A percentile compares a stretch with the other conserved stretches of the same genome.
phyloP scores from a whole-genome alignment of 1,284 basidiomycete genomes.

The Marasmius tenuissimus region DNA sequence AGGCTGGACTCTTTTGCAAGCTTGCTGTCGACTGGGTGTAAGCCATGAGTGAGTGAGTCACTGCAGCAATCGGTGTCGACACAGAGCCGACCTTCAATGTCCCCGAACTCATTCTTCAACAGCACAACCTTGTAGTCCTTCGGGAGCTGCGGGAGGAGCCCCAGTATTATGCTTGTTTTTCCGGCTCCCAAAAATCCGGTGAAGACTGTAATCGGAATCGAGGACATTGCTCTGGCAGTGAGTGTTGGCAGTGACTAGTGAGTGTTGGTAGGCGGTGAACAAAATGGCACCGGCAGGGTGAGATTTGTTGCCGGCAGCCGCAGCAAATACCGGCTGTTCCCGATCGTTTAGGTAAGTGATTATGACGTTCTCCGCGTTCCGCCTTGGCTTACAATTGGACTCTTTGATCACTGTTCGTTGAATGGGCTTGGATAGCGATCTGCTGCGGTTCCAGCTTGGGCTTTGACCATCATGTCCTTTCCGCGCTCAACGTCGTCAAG shows the following conservation, averaged over 20 bases:
- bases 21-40: conserved; percentile 74
- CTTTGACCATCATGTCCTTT: conserved; percentile 9
- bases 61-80: neutral
- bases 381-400: neutral
- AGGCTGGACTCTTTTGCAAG: conserved; percentile 82
- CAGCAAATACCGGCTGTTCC: too few relatives aligned
- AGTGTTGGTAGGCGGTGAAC: too few relatives aligned
- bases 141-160: conserved; percentile 76
- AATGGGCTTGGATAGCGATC: neutral
- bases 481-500: neutral
- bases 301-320: too few relatives aligned
- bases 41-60: neutral
- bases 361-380: neutral
- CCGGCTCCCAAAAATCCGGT: conserved; percentile 81
- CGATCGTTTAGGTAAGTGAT: too few relatives aligned
- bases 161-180: conserved; percentile 82
- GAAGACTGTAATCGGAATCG: conserved; percentile 82
- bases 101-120: conserved; percentile 88
- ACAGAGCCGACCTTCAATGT: conserved; percentile 62
- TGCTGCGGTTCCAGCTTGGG: neutral
- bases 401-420: neutral
- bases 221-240: conserved; percentile 1
- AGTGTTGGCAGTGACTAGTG: neutral
- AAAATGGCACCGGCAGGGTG: neutral
- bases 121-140: conserved; percentile 83